These are phyloP conservation scores for Chenopodium quinoa DNA, from an alignment of 148 eudicot genomes.

Conservation along the genomic window DNA sequence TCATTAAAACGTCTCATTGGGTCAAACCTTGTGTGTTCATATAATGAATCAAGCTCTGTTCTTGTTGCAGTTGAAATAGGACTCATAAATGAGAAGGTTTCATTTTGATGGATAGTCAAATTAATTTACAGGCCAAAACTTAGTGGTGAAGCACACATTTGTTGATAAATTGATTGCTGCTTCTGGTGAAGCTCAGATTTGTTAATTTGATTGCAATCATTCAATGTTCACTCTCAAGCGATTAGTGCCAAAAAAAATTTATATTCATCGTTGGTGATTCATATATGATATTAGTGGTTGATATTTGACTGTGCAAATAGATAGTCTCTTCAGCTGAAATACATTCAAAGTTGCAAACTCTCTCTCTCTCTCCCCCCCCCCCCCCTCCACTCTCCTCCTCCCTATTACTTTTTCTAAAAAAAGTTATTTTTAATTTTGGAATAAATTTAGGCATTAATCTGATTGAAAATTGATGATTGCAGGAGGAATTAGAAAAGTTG, in stretches of 20 bases:
- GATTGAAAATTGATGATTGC: slow-evolving; percentile 27
- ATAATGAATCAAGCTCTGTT: background rate
- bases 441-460: slow-evolving; percentile 6
- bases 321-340: background rate
- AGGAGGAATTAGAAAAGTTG: slow-evolving; percentile 73
- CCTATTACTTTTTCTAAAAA: background rate
- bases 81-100: background rate
- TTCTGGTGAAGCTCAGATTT: background rate
- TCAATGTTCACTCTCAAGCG: background rate
- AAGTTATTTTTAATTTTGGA: background rate
- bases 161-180: no score
- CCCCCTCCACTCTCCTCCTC: background rate
- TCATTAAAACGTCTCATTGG: background rate
- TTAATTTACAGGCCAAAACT: background rate
- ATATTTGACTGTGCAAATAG: background rate
- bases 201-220: no score
- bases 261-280: background rate
- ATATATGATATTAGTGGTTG: background rate
- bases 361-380: background rate
- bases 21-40: background rate
- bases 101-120: background rate
- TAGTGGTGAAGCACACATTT: no score
- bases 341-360: background rate
- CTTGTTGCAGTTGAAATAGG: background rate
- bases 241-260: background rate